phyloP scores from a whole-genome alignment of 108 stramenopile genomes.

The Craspedostauros australis region DNA sequence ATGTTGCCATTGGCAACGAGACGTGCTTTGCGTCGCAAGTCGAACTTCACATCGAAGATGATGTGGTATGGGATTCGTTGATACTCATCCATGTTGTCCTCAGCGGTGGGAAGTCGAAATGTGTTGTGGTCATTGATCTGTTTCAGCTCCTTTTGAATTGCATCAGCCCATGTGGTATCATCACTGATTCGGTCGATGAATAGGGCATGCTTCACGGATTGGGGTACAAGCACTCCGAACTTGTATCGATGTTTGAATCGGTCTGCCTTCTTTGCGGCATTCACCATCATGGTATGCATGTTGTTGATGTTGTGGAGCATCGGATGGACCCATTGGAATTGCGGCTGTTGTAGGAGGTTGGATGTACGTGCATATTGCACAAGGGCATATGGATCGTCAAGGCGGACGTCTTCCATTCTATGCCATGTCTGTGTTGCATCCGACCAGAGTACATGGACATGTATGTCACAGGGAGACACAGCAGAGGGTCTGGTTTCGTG shows the following conservation, averaged over 20 bases:
- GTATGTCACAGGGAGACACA: too few relatives aligned
- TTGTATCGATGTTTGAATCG: constrained; percentile 9
- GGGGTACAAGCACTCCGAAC: constrained; percentile 24
- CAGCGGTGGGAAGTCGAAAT: background rate
- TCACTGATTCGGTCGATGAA: constrained; percentile 12
- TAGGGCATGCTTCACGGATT: constrained; percentile 9
- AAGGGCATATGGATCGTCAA: background rate
- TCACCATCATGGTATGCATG: background rate
- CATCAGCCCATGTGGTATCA: constrained; percentile 23
- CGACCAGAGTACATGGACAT: too few relatives aligned
- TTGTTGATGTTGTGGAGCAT: background rate
- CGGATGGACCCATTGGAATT: background rate
- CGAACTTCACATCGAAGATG: constrained; percentile 22
- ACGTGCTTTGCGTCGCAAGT: constrained; percentile 9
- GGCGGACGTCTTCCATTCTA: background rate
- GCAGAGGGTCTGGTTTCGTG: too few relatives aligned
- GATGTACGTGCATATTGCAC: background rate
- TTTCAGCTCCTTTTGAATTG: constrained; percentile 5
- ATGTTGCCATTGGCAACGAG: constrained; percentile 20
- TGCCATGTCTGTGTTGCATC: too few relatives aligned
- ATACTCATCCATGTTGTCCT: background rate
- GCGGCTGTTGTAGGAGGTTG: background rate
- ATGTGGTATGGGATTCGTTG: constrained; percentile 13
- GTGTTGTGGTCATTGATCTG: constrained; percentile 8
- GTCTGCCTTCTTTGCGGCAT: background rate